phyloP scores from a whole-genome alignment of 768 basidiomycete species.

The Calocybe gangraenosa region DNA sequence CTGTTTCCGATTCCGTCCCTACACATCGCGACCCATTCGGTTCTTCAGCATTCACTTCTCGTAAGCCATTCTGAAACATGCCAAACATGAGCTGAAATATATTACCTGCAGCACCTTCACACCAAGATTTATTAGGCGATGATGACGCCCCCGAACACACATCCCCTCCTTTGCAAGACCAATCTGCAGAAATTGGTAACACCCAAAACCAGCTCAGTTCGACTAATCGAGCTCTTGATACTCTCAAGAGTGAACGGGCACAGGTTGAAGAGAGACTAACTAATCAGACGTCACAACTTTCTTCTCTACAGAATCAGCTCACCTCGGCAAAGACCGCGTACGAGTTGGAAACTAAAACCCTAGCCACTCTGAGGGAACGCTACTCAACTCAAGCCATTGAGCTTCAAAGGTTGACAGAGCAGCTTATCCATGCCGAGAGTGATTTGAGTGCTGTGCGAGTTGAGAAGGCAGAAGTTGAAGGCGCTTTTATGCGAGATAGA shows the following conservation, averaged over 20 bases:
- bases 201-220: constrained; percentile 79
- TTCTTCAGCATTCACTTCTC: constrained; percentile 26
- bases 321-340: constrained; percentile 79
- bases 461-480: constrained; percentile 91
- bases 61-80: constrained; percentile 18
- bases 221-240: constrained; percentile 68
- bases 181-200: constrained; percentile 86
- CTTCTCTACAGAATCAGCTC: constrained; percentile 79
- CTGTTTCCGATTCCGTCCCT: constrained; percentile 18
- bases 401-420: constrained; percentile 67
- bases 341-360: constrained; percentile 75
- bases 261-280: constrained; percentile 62
- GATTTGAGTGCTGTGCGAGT: constrained; percentile 84
- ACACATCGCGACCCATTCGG: constrained; percentile 49
- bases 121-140: constrained; percentile 65
- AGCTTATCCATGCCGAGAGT: constrained; percentile 87
- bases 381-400: constrained; percentile 61
- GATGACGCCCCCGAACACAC: constrained; percentile 55
- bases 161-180: constrained; percentile 58
- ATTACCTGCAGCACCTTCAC: constrained; percentile 9
- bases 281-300: constrained; percentile 69
- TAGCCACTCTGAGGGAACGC: constrained; percentile 67
- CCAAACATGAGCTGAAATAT: background rate
- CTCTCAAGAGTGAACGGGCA: constrained; percentile 60
- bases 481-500: constrained; percentile 82